Evolutionary conservation across 1,284 basidiomycete genomes (phyloP).

Genomic region (Tilletia setariae): DNA sequence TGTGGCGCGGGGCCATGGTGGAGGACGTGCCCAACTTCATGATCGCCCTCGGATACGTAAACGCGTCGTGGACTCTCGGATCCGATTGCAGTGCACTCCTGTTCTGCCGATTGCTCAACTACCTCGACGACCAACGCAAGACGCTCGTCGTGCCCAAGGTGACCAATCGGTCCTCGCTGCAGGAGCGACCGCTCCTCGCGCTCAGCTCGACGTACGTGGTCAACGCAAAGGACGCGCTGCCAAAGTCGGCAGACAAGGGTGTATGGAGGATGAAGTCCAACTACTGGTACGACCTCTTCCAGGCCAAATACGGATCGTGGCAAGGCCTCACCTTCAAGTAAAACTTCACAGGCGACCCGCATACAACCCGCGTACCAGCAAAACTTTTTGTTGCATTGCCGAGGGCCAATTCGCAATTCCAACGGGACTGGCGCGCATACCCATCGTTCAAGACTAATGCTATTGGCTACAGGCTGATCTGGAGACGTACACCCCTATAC

Average conservation of each 20-base stretch:
- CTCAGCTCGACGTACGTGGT: slow-evolving; percentile 50
- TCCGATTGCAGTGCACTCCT: slow-evolving; percentile 45
- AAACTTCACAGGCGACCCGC: background rate
- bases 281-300: slow-evolving; percentile 42
- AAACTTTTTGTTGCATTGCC: no score
- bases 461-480: no score
- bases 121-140: slow-evolving; percentile 20
- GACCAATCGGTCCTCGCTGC: slow-evolving; percentile 18
- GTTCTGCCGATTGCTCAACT: slow-evolving; percentile 36
- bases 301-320: slow-evolving; percentile 34
- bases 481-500: no score
- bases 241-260: slow-evolving; percentile 38
- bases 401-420: no score
- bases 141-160: slow-evolving; percentile 5
- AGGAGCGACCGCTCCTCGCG: slow-evolving; percentile 37
- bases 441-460: no score
- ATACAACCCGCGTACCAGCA: no score
- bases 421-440: no score
- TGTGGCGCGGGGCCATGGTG: slow-evolving; percentile 52
- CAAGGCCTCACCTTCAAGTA: slow-evolving; percentile 29
- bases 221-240: slow-evolving; percentile 38
- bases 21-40: slow-evolving; percentile 49
- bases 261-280: slow-evolving; percentile 40
- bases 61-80: slow-evolving; percentile 52
- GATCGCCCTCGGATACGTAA: slow-evolving; percentile 49